A percentile compares a stretch with the other conserved stretches of the same genome.
These are phyloP conservation scores for Oryza rufipogon DNA, from an alignment of 176 grass and related monocot genomes.

Conservation along the genomic window DNA sequence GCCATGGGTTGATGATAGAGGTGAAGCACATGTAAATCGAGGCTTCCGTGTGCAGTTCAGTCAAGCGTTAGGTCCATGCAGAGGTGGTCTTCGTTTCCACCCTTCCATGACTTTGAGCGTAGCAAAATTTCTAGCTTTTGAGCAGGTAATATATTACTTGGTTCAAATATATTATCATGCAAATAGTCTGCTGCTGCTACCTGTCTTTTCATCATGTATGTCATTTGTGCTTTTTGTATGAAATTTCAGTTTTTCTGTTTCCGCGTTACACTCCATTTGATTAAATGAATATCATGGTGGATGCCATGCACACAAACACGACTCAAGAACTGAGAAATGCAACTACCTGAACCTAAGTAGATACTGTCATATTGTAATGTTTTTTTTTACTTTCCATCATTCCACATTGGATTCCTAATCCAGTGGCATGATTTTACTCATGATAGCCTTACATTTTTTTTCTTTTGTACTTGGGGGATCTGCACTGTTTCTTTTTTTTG, in stretches of 20 bases:
- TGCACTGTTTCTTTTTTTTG: not conserved
- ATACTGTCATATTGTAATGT: not conserved
- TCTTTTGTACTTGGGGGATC: not conserved
- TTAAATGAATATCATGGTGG: not conserved
- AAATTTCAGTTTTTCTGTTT: not conserved
- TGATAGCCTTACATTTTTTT: not conserved
- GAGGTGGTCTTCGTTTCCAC: conserved; percentile 96
- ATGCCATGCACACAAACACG: not conserved
- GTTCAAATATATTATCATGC: conserved; percentile 24
- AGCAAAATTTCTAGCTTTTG: conserved; percentile 98
- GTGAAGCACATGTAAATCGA: conserved; percentile 86
- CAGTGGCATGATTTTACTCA: conserved; percentile 8
- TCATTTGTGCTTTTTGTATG: conserved; percentile 6
- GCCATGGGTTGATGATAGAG: conserved; percentile 95
- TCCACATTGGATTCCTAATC: conserved; percentile 15
- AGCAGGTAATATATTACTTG: conserved; percentile 70
- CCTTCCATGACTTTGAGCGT: conserved; percentile 96
- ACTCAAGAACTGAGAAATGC: conserved; percentile 13
- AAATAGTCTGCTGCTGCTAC: conserved; percentile 11
- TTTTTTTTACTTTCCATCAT: conserved; percentile 3
- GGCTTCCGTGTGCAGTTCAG: conserved; percentile 96
- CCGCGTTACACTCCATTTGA: not conserved
- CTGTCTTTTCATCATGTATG: conserved; percentile 5
- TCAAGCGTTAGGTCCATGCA: conserved; percentile 92
- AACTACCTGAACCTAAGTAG: not conserved